Percentiles rank a stretch among this genome's conserved stretches.
Evolutionary conservation across 23 red algal species (phyloP).

Genomic region (Gracilariopsis chorda): DNA sequence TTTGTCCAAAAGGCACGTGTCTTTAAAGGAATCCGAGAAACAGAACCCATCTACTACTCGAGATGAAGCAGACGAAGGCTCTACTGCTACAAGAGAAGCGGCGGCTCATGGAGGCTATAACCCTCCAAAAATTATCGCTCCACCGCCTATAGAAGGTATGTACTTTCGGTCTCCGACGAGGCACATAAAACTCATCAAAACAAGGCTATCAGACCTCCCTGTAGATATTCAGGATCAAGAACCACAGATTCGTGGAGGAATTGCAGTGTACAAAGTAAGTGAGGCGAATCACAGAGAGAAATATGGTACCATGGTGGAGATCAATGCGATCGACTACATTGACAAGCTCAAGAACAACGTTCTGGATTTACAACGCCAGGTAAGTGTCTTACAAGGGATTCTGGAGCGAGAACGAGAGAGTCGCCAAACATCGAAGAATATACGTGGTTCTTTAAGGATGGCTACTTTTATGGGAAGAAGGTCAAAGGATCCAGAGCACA

Average conservation of each 20-base stretch:
- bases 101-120: background rate
- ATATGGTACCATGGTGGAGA: slow-evolving; percentile 46
- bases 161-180: slow-evolving; percentile 37
- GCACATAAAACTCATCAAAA: slow-evolving; percentile 56
- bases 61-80: background rate
- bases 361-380: background rate
- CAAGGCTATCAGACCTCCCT: slow-evolving; percentile 53
- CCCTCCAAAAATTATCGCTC: background rate
- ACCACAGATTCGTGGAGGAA: slow-evolving; percentile 47
- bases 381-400: slow-evolving; percentile 31
- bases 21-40: background rate
- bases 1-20: background rate
- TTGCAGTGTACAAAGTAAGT: slow-evolving; percentile 47
- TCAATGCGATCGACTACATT: slow-evolving; percentile 55
- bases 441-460: slow-evolving; percentile 25
- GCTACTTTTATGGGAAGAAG: slow-evolving; percentile 46
- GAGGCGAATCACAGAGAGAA: slow-evolving; percentile 4
- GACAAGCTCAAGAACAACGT: slow-evolving; percentile 19
- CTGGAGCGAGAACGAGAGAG: slow-evolving; percentile 13
- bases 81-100: background rate
- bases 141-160: slow-evolving; percentile 47
- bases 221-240: slow-evolving; percentile 22
- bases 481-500: slow-evolving; percentile 19
- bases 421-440: slow-evolving; percentile 11
- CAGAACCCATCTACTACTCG: background rate